These are phyloP conservation scores for Tulasnella sp. DNA, from an alignment of 768 basidiomycete species.

Conservation along the genomic window DNA sequence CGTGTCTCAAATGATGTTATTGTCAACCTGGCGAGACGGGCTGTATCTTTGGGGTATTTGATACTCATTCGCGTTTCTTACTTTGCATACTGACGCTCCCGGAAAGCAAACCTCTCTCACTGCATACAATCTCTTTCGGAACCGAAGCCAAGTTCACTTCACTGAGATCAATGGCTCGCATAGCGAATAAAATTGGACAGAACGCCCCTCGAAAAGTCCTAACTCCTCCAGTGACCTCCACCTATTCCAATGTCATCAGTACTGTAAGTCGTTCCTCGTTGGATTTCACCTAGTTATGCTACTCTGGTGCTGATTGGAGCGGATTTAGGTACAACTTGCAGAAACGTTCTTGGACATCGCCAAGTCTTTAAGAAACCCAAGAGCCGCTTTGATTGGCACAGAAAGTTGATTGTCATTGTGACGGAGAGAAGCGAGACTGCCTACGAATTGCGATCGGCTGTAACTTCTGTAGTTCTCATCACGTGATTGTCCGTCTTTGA, in stretches of 20 bases:
- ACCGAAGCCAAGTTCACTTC: slow-evolving; percentile 19
- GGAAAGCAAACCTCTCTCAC: slow-evolving; percentile 40
- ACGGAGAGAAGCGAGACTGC: too few relatives aligned
- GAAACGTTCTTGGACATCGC: slow-evolving; percentile 47
- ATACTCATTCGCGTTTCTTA: not conserved
- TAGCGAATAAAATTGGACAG: slow-evolving; percentile 37
- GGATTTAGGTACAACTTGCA: slow-evolving; percentile 37
- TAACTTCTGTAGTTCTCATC: too few relatives aligned
- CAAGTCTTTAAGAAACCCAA: slow-evolving; percentile 42
- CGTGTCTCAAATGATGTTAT: slow-evolving; percentile 27
- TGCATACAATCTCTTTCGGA: slow-evolving; percentile 49
- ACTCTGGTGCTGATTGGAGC: slow-evolving; percentile 16
- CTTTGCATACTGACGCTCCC: not conserved
- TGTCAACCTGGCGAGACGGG: slow-evolving; percentile 31
- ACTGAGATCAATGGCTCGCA: slow-evolving; percentile 38
- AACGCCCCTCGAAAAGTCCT: slow-evolving; percentile 32
- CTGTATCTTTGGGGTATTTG: slow-evolving; percentile 34
- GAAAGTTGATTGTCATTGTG: too few relatives aligned
- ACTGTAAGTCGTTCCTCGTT: slow-evolving; percentile 29
- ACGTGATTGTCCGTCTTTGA: too few relatives aligned
- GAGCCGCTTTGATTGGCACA: slow-evolving; percentile 34
- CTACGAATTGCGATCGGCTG: too few relatives aligned
- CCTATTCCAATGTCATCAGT: slow-evolving; percentile 39
- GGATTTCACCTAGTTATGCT: not conserved
- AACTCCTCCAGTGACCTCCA: slow-evolving; percentile 31